A percentile compares a stretch with the other conserved stretches of the same genome.
These are phyloP conservation scores for Nepenthes gracilis DNA, from an alignment of 148 eudicot species.

Conservation along the genomic window DNA sequence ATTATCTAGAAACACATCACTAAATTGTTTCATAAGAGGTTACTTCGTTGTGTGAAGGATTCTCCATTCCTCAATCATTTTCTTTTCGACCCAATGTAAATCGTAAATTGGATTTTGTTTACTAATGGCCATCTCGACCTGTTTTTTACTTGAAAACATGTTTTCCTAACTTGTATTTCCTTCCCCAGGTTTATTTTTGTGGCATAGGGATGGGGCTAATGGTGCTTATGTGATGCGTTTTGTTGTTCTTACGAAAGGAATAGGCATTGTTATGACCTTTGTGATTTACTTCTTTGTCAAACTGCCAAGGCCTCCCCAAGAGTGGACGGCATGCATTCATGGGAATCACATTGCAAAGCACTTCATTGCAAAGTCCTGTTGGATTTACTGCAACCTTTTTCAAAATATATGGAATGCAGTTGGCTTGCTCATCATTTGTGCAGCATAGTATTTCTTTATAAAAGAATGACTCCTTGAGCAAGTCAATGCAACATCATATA, in stretches of 20 bases:
- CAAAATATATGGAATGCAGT: too few species aligned
- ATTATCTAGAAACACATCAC: background rate
- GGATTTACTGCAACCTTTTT: too few species aligned
- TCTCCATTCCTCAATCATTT: background rate
- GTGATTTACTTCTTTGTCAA: background rate
- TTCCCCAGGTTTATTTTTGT: background rate
- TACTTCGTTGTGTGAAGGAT: background rate
- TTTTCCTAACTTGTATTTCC: background rate
- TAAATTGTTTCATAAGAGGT: background rate
- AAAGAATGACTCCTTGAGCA: too few species aligned
- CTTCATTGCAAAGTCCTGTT: background rate
- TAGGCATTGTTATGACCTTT: background rate
- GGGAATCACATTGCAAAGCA: background rate
- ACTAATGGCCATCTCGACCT: background rate
- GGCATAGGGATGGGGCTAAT: background rate
- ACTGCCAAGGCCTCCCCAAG: background rate
- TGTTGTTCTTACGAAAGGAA: background rate
- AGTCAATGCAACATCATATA: too few species aligned
- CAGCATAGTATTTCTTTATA: too few species aligned
- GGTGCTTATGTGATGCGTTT: background rate
- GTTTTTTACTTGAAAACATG: background rate
- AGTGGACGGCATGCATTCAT: background rate
- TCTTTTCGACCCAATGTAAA: background rate
- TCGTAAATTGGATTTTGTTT: background rate
- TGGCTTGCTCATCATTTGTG: too few species aligned